Percentiles rank a stretch among this genome's conserved stretches.
Conservation (phyloP, 768 basidiomycete genomes). For the Gloeostereum incarnatum region DNA sequence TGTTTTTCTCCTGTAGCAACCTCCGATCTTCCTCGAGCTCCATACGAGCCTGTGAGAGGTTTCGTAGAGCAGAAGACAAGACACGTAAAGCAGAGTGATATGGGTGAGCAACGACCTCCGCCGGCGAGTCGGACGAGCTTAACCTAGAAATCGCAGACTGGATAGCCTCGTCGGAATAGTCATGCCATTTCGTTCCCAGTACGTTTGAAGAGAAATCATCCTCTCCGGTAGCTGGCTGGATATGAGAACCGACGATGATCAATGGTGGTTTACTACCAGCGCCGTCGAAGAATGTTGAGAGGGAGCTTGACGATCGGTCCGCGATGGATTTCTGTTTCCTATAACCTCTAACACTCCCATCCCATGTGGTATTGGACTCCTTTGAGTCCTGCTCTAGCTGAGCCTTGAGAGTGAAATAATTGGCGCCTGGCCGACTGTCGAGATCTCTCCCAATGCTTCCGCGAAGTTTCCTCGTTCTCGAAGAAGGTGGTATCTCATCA, state of each 20-base stretch:
- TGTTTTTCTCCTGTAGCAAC: slow-evolving; percentile 50
- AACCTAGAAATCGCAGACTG: slow-evolving; percentile 50
- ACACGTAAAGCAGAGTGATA: slow-evolving; percentile 63
- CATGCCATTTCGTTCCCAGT: slow-evolving; percentile 67
- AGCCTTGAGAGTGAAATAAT: slow-evolving; percentile 56
- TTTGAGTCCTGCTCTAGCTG: slow-evolving; percentile 41
- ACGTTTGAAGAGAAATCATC: slow-evolving; percentile 32
- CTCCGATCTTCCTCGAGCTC: slow-evolving; percentile 58
- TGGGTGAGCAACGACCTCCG: slow-evolving; percentile 38
- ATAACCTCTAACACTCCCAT: slow-evolving; percentile 36
- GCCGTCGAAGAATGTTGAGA: slow-evolving; percentile 5
- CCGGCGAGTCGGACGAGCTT: slow-evolving; percentile 32
- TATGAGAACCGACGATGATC: slow-evolving; percentile 7
- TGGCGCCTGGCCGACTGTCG: slow-evolving; percentile 24
- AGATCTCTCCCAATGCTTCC: slow-evolving; percentile 6
- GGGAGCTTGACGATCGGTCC: slow-evolving; percentile 12
- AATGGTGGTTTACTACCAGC: background rate
- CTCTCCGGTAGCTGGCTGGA: slow-evolving; percentile 10
- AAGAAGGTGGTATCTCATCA: slow-evolving; percentile 30
- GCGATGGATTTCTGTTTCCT: slow-evolving; percentile 12
- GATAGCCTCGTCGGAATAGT: slow-evolving; percentile 67
- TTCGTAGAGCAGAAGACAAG: slow-evolving; percentile 58
- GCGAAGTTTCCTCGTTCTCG: slow-evolving; percentile 2
- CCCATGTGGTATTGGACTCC: slow-evolving; percentile 25
- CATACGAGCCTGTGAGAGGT: slow-evolving; percentile 41